These are phyloP conservation scores for Trichophyton equinum DNA, from an alignment of 2,329 filamentous ascomycete genomes.

Conservation along the genomic window DNA sequence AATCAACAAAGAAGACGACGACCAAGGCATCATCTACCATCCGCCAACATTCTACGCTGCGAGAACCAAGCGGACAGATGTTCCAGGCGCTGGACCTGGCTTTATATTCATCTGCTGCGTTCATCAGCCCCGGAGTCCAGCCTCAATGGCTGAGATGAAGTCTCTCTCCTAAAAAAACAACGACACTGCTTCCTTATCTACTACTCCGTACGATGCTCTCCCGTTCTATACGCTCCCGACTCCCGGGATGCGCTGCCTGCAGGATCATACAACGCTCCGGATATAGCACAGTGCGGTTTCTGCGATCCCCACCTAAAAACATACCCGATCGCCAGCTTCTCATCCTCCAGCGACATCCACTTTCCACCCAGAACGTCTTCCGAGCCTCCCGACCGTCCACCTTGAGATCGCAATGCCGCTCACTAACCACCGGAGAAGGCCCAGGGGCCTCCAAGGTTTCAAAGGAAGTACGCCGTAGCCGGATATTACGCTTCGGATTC, in stretches of 20 bases:
- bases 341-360: not conserved
- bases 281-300: not conserved
- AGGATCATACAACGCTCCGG: not conserved
- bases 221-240: not conserved
- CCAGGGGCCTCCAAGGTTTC: not conserved
- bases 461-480: not conserved
- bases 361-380: not conserved
- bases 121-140: not conserved
- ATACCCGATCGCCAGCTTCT: not conserved
- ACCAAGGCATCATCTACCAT: not conserved
- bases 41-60: not conserved
- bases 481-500: conserved; percentile 31
- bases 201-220: not conserved
- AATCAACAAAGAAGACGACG: not conserved
- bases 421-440: not conserved
- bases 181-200: not conserved
- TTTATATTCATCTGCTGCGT: not conserved
- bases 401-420: not conserved
- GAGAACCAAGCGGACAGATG: not conserved
- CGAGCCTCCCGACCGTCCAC: not conserved
- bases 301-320: not conserved
- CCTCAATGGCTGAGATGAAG: conserved; percentile 2
- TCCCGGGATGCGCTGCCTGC: not conserved
- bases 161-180: not conserved
- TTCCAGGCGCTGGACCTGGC: not conserved